Conservation (phyloP, 2,329 filamentous ascomycete species). For the Ceratocystis variospora region DNA sequence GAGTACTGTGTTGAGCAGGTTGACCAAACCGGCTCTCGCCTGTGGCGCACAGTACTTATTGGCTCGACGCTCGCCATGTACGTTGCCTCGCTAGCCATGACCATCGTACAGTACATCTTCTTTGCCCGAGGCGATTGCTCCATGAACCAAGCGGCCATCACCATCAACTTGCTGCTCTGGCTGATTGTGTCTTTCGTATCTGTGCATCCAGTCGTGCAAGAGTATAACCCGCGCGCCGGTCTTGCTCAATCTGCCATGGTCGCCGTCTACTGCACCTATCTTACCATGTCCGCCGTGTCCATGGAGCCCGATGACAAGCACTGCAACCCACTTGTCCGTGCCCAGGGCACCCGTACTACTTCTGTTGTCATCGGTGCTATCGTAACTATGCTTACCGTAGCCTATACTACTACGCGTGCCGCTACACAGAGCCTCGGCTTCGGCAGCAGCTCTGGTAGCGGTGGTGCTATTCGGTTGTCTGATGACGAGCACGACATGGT, state of each 20-base stretch:
- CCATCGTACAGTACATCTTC: conserved; percentile 92
- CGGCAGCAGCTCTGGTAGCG: conserved; percentile 33
- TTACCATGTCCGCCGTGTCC: conserved; percentile 94
- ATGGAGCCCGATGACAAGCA: conserved; percentile 93
- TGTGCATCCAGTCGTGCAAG: conserved; percentile 79
- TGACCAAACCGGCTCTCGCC: conserved; percentile 67
- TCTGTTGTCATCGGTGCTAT: conserved; percentile 87
- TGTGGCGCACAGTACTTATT: conserved; percentile 79
- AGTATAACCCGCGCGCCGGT: conserved; percentile 82
- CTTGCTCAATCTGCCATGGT: conserved; percentile 97
- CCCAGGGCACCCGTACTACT: conserved; percentile 74
- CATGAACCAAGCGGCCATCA: conserved; percentile 96
- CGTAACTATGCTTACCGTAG: conserved; percentile 90
- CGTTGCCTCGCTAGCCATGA: conserved; percentile 79
- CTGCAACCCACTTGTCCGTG: conserved; percentile 83
- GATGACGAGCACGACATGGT: conserved; percentile 80
- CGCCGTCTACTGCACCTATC: conserved; percentile 93
- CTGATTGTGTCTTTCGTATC: conserved; percentile 69
- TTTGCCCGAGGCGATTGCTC: conserved; percentile 70
- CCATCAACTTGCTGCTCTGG: conserved; percentile 79
- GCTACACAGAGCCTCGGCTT: conserved; percentile 79
- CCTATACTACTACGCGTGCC: conserved; percentile 92
- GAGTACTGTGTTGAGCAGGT: conserved; percentile 93
- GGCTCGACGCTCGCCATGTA: conserved; percentile 94
- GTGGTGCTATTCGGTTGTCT: conserved; percentile 21